phyloP scores from a whole-genome alignment of 306 rosid species.

The Glycyrrhiza uralensis region DNA sequence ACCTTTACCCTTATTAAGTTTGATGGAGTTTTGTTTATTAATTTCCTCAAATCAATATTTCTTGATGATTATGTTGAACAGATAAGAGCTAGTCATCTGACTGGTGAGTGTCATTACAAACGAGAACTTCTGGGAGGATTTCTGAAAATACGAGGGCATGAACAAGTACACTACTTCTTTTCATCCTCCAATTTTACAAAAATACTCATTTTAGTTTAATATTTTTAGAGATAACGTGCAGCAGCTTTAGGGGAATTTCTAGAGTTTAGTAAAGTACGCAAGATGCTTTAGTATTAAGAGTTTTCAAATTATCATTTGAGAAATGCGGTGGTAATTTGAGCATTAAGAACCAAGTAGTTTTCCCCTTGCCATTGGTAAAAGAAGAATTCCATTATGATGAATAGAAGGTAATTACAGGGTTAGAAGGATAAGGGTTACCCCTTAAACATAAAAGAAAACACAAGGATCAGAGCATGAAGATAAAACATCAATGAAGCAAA shows the following conservation, averaged over 20 bases:
- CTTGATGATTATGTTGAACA: slow-evolving; percentile 31
- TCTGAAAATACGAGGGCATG: slow-evolving; percentile 67
- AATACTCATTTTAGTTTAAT: neutral
- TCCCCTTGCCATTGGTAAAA: neutral
- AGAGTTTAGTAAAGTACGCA: neutral
- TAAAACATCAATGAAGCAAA: neutral
- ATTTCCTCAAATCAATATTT: neutral
- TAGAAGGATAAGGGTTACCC: neutral
- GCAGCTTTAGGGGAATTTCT: neutral
- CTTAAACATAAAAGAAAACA: neutral
- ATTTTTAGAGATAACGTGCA: neutral
- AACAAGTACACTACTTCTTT: slow-evolving; percentile 53
- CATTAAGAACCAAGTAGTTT: neutral
- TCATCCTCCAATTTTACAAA: neutral
- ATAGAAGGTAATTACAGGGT: neutral
- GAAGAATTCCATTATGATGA: neutral
- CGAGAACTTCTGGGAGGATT: slow-evolving; percentile 70
- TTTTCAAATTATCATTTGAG: neutral
- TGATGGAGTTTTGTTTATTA: neutral
- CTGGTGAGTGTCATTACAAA: slow-evolving; percentile 94
- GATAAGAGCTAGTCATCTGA: slow-evolving; percentile 89
- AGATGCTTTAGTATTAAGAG: neutral
- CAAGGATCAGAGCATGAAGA: neutral
- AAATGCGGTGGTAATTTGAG: neutral
- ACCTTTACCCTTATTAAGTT: neutral